Percentiles rank a stretch among this genome's conserved stretches.
phyloP scores from a whole-genome alignment of 768 basidiomycete genomes.

The Mycena albidolilacea region DNA sequence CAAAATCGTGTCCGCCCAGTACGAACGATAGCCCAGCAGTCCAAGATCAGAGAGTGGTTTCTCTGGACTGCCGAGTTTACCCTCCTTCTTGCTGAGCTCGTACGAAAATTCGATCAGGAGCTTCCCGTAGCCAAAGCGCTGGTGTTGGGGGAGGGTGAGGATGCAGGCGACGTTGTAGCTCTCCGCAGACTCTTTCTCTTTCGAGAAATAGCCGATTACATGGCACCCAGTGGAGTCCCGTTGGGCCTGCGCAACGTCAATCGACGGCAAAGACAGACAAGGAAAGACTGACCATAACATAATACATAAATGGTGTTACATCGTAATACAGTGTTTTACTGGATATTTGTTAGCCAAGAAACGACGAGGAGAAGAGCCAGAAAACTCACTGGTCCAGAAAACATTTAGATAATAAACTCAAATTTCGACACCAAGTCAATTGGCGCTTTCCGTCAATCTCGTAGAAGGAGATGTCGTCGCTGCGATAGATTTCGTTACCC shows the following conservation, averaged over 20 bases:
- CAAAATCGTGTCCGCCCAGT: constrained; percentile 97
- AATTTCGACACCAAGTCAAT: constrained; percentile 95
- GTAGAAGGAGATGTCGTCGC: constrained; percentile 97
- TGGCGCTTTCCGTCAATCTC: constrained; percentile 98
- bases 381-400: constrained; percentile 94
- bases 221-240: constrained; percentile 94
- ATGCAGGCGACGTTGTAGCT: constrained; percentile 99
- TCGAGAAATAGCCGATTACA: constrained; percentile 97
- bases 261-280: constrained; percentile 20
- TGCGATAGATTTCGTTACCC: constrained; percentile 99
- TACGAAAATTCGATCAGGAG: constrained; percentile 98
- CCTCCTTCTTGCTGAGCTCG: constrained; percentile 96
- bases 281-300: constrained; percentile 86
- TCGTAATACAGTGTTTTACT: constrained; percentile 99
- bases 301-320: constrained; percentile 99
- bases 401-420: constrained; percentile 96
- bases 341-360: constrained; percentile 37
- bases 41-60: constrained; percentile 97
- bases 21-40: constrained; percentile 92
- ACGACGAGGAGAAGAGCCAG: constrained; percentile 33
- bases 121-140: constrained; percentile 96
- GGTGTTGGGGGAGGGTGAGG: constrained; percentile 97
- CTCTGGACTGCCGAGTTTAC: constrained; percentile 96
- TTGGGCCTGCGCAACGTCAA: constrained; percentile 65
- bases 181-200: constrained; percentile 98